These are phyloP conservation scores for Globisporangium cystogenes DNA, from an alignment of 352 stramenopile genomes.

Conservation along the genomic window DNA sequence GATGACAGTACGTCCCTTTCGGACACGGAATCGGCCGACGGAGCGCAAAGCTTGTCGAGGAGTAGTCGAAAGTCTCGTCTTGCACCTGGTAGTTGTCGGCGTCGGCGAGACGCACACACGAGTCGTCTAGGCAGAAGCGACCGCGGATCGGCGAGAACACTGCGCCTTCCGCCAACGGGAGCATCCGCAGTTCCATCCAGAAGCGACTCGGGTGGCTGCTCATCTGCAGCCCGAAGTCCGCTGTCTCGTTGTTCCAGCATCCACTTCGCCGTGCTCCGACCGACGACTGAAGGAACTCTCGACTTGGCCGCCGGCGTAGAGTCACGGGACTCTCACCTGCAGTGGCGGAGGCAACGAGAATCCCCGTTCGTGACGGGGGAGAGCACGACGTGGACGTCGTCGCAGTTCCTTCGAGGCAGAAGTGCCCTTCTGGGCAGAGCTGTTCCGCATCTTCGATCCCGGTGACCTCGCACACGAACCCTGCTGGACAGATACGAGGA, in stretches of 20 bases:
- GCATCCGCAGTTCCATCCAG: conserved; percentile 91
- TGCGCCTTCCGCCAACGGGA: conserved; percentile 81
- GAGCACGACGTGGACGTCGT: conserved; percentile 90
- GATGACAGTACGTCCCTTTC: conserved; percentile 84
- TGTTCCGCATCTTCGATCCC: conserved; percentile 89
- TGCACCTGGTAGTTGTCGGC: conserved; percentile 62
- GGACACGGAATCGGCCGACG: conserved; percentile 85
- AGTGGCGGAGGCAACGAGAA: conserved; percentile 26
- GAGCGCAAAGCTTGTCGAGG: conserved; percentile 61
- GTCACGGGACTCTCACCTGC: conserved; percentile 35
- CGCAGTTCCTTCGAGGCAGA: conserved; percentile 94
- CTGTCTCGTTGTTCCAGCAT: conserved; percentile 95
- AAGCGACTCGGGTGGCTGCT: conserved; percentile 80
- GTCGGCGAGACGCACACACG: conserved; percentile 85
- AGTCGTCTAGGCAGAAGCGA: conserved; percentile 92
- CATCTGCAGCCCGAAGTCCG: conserved; percentile 93
- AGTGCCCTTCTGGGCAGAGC: conserved; percentile 93
- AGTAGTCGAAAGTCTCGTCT: conserved; percentile 87
- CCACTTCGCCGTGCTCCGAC: conserved; percentile 75
- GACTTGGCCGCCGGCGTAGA: conserved; percentile 25
- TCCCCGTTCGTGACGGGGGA: conserved; percentile 27
- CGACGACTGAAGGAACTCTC: conserved; percentile 11
- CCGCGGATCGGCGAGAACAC: conserved; percentile 82
- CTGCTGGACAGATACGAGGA: conserved; percentile 91
- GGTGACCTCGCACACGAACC: conserved; percentile 94